Conservation (phyloP, 176 grass and related monocot species). For the Zizania latifolia region DNA sequence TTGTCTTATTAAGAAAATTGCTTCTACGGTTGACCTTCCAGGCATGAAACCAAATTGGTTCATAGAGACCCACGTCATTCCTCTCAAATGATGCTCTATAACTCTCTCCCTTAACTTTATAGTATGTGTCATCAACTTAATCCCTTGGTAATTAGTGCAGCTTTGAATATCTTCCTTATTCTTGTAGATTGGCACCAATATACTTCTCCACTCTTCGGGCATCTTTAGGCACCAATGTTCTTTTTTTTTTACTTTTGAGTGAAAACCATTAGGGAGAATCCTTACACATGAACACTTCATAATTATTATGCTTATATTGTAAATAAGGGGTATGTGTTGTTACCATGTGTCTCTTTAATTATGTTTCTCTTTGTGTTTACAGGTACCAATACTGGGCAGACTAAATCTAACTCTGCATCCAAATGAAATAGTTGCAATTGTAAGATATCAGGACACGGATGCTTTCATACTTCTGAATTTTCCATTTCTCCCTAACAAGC, state of each 20-base stretch:
- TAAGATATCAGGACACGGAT: constrained; percentile 40
- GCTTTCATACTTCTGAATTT: constrained; percentile 16
- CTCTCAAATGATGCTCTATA: too few species aligned
- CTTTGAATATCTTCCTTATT: too few species aligned
- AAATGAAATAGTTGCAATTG: constrained; percentile 93
- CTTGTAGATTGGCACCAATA: too few species aligned
- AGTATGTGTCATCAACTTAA: too few species aligned
- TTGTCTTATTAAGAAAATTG: too few species aligned
- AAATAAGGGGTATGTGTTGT: not conserved
- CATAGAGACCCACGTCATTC: too few species aligned
- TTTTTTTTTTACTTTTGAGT: not conserved
- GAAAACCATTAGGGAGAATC: not conserved
- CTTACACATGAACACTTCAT: not conserved
- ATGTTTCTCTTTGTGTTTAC: constrained; percentile 9
- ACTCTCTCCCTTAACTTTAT: too few species aligned
- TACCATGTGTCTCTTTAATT: constrained; percentile 23
- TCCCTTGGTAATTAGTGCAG: too few species aligned
- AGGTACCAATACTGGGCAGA: constrained; percentile 66
- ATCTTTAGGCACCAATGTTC: too few species aligned
- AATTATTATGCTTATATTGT: not conserved
- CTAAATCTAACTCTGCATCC: constrained; percentile 64
- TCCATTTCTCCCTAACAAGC: not conserved
- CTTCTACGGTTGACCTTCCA: too few species aligned
- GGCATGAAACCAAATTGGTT: too few species aligned
- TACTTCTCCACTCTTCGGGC: too few species aligned